These are phyloP conservation scores for Blastobotrys indianensis DNA, from an alignment of 1,139 yeast genomes.

Conservation along the genomic window DNA sequence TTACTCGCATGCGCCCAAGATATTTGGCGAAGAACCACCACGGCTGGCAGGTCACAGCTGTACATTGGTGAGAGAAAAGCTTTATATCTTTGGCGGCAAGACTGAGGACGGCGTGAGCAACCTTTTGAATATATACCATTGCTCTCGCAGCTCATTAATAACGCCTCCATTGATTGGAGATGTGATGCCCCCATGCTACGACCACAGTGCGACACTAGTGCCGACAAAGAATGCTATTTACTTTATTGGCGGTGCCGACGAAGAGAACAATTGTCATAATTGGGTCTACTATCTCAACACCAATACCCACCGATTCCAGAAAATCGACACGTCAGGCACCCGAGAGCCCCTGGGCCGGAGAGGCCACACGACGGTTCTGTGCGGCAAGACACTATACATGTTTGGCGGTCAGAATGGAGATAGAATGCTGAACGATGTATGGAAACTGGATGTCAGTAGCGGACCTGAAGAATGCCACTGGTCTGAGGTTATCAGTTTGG, in stretches of 20 bases:
- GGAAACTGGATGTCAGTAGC: slow-evolving; percentile 19
- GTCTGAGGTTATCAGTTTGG: slow-evolving; percentile 19
- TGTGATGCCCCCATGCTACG: slow-evolving; percentile 19
- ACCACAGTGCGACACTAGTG: slow-evolving; percentile 17
- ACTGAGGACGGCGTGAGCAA: slow-evolving; percentile 19
- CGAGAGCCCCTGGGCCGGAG: slow-evolving; percentile 17
- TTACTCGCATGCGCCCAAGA: slow-evolving; percentile 22
- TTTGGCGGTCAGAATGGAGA: slow-evolving; percentile 23
- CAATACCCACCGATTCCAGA: slow-evolving; percentile 14
- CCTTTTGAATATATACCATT: slow-evolving; percentile 21
- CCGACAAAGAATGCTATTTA: slow-evolving; percentile 16
- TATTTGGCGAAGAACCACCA: slow-evolving; percentile 26
- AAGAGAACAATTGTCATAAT: slow-evolving; percentile 10
- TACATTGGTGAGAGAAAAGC: slow-evolving; percentile 15
- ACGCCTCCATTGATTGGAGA: slow-evolving; percentile 17
- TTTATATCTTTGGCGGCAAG: slow-evolving; percentile 24
- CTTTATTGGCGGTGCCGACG: slow-evolving; percentile 24
- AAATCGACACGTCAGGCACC: slow-evolving; percentile 7
- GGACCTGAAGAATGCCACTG: slow-evolving; percentile 12
- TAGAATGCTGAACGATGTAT: slow-evolving; percentile 20
- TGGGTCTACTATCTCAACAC: slow-evolving; percentile 20
- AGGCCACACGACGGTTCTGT: slow-evolving; percentile 21
- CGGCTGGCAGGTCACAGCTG: slow-evolving; percentile 21
- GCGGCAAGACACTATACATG: slow-evolving; percentile 16
- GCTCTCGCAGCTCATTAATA: slow-evolving; percentile 18